phyloP scores from a whole-genome alignment of 768 basidiomycete species.

The Leccinum aurantiacum region DNA sequence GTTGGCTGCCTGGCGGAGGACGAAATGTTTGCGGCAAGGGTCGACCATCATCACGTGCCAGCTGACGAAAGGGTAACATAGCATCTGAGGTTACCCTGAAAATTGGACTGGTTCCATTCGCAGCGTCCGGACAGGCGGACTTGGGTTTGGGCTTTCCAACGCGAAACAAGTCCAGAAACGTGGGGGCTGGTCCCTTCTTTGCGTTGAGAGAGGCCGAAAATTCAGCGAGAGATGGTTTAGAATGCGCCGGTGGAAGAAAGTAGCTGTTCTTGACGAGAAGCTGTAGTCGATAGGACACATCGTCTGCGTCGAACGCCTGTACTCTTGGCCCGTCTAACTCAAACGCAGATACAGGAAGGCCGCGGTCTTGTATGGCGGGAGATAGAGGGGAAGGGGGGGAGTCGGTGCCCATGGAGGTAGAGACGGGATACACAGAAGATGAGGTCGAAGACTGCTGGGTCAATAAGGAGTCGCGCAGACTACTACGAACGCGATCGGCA shows the following conservation, averaged over 20 bases:
- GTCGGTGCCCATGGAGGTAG: conserved; percentile 64
- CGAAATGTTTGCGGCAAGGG: conserved; percentile 39
- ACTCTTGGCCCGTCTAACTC: conserved; percentile 49
- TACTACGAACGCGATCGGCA: conserved; percentile 48
- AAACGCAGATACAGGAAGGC: conserved; percentile 47
- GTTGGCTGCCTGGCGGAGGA: conserved; percentile 34
- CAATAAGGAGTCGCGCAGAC: conserved; percentile 51
- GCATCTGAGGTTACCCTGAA: conserved; percentile 68
- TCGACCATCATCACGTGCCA: conserved; percentile 38
- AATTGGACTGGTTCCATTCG: conserved; percentile 44
- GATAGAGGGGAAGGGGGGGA: conserved; percentile 66
- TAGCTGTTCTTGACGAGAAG: conserved; percentile 86
- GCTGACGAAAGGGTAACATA: conserved; percentile 47
- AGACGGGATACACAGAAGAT: conserved; percentile 76
- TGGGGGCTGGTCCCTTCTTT: conserved; percentile 47
- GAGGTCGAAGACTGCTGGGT: conserved; percentile 68
- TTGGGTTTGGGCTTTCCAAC: conserved; percentile 68
- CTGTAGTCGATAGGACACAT: conserved; percentile 81
- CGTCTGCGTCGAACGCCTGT: conserved; percentile 64
- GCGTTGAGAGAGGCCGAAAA: conserved; percentile 43
- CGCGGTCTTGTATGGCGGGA: conserved; percentile 41
- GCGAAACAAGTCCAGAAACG: conserved; percentile 71
- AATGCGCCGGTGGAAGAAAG: conserved; percentile 84
- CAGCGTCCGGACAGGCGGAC: conserved; percentile 47
- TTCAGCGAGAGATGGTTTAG: conserved; percentile 72